Evolutionary conservation across 139 green algal species (phyloP).

Genomic region (Picochlorum sp.): DNA sequence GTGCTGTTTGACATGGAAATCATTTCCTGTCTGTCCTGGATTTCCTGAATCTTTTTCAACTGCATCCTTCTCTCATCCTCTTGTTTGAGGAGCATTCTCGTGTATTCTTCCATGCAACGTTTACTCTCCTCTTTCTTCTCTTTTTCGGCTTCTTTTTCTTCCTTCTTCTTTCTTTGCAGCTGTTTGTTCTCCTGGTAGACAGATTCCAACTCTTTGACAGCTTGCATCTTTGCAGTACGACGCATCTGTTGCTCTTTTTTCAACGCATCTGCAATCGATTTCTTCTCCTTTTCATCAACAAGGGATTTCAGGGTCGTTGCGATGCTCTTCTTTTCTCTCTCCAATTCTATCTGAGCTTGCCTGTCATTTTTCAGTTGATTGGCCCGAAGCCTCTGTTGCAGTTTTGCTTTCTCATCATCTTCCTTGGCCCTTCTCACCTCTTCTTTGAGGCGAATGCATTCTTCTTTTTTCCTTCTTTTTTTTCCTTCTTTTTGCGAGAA

Average conservation of each 20-base stretch:
- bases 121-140: background rate
- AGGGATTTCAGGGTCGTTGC: background rate
- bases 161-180: background rate
- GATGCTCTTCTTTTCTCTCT: background rate
- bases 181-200: conserved; percentile 4
- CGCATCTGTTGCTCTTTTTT: background rate
- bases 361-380: conserved; percentile 3
- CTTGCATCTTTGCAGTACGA: background rate
- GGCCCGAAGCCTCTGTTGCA: background rate
- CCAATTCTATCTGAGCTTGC: conserved; percentile 1
- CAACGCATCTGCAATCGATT: background rate
- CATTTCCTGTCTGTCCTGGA: background rate
- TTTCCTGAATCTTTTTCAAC: background rate
- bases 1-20: background rate
- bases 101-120: conserved; percentile 4
- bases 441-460: too few relatives aligned
- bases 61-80: conserved; percentile 5
- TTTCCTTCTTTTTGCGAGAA: background rate
- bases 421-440: too few relatives aligned
- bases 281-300: conserved; percentile 3
- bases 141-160: background rate
- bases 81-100: background rate
- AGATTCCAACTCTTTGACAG: conserved; percentile 1
- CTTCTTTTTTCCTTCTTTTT: too few relatives aligned
- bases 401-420: too few relatives aligned